A percentile compares a stretch with the other conserved stretches of the same genome.
Conservation (phyloP, 2,329 filamentous ascomycete genomes). For the Aspergillus clavatus region DNA sequence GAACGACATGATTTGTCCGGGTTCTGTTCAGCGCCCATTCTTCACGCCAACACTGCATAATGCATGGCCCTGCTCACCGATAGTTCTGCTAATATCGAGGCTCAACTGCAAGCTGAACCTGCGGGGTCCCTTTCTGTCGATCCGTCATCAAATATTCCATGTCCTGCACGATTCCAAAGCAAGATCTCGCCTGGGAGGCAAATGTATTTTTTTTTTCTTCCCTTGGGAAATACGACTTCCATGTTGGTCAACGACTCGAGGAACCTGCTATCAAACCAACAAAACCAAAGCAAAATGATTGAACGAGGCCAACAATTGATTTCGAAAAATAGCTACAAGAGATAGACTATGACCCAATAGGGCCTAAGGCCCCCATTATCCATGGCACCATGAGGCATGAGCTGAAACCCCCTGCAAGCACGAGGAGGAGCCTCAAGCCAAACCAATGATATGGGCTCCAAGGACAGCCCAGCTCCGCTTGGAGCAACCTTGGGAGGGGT, state of each 20-base stretch:
- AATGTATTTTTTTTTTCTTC: too few species aligned
- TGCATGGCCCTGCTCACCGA: not conserved
- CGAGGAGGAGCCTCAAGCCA: not conserved
- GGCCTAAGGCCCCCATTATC: not conserved
- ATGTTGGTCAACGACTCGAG: not conserved
- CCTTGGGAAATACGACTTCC: not conserved
- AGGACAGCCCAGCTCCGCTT: not conserved
- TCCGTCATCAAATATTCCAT: not conserved
- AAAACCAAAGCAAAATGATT: too few species aligned
- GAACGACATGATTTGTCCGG: not conserved
- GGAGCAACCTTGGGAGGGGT: not conserved
- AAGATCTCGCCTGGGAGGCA: not conserved
- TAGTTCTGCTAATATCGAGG: not conserved
- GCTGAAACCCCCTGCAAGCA: not conserved
- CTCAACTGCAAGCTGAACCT: slow-evolving; percentile 1
- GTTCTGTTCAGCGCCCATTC: not conserved
- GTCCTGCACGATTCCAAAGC: not conserved
- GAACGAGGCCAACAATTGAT: not conserved
- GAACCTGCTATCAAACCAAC: not conserved
- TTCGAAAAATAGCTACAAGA: too few species aligned
- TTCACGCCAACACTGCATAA: not conserved
- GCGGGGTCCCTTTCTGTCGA: not conserved
- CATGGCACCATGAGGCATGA: not conserved
- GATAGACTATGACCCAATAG: not conserved
- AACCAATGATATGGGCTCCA: not conserved